Base-by-base conservation (phyloP, 192 early-diverging fungal species). In the Coemansia sp. region DNA sequence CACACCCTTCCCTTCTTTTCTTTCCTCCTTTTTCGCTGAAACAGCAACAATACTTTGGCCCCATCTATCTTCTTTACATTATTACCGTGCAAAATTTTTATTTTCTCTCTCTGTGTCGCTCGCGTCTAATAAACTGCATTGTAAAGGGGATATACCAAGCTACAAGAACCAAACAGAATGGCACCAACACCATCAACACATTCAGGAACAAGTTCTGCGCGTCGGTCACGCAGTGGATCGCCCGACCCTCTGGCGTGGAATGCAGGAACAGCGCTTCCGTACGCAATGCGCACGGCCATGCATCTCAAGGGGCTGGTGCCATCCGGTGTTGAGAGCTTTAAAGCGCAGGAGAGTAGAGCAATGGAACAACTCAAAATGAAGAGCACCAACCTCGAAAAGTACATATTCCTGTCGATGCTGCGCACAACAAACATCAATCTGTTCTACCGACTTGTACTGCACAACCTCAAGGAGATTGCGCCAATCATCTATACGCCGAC, bases 401-500 rank as follows among this genome's bases (percentile, higher is more conserved):
- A 94, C 71, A 84, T 88, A 39, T 95, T 93, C 76, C 78, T 97
- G 66, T 86, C 91, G 32, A 85, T 89, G 76, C 80, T 97, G 69
- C 84, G 89, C 72, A 90, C 85, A 42, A 92, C 90, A 45, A 87
- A 95, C 80, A 67, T 87, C 57, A 87, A 86, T 58, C 84, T 97
- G 55, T 97, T 97, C 75, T 97, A 95, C 72, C 85, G 87, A 22
- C 65, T 94, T 46, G 77, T 95, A 32, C 74, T 88, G 68, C 86
- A 93, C 45, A 87, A 97, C 62, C 80, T 93, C 16, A 87, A 90
- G 89, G 88, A 91, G 77, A 78, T 90, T 12, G 80, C 89, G 6
- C 91, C 91, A 6, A 61, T 93, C 41, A 90, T 94, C 55, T 94
- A 94, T 71, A 93, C 90, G 41, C 91, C 90, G 48, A 91, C 90